phyloP scores from a whole-genome alignment of 768 basidiomycete species.

The Suillus bovinus region DNA sequence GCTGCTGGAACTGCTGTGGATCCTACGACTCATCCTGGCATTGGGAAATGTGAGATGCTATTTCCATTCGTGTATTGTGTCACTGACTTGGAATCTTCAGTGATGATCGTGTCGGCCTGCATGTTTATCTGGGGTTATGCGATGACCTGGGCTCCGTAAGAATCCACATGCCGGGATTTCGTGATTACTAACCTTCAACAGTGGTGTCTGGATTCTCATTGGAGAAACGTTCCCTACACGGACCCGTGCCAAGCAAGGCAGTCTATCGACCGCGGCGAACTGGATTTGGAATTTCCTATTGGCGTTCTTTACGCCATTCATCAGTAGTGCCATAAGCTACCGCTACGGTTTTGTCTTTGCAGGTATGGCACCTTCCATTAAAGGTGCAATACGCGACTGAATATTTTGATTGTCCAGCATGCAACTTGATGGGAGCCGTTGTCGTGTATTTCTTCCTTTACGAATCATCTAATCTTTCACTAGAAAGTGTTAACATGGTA shows the following conservation, averaged over 20 bases:
- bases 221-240: constrained; percentile 77
- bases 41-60: constrained; percentile 49
- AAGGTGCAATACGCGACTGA: not conserved
- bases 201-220: constrained; percentile 76
- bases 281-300: constrained; percentile 75
- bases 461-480: constrained; percentile 64
- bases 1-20: constrained; percentile 66
- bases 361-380: constrained; percentile 32
- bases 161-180: not conserved
- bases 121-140: constrained; percentile 74
- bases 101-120: constrained; percentile 68
- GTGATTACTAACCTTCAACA: constrained; percentile 9
- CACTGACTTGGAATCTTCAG: constrained; percentile 24
- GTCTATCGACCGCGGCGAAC: constrained; percentile 62
- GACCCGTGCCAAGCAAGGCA: constrained; percentile 70
- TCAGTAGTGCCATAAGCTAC: constrained; percentile 54
- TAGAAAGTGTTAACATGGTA: constrained; percentile 64
- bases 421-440: constrained; percentile 58
- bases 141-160: constrained; percentile 65
- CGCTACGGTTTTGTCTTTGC: constrained; percentile 74
- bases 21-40: constrained; percentile 44
- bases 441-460: constrained; percentile 77
- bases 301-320: constrained; percentile 81
- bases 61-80: not conserved
- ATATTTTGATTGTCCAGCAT: constrained; percentile 34